A percentile compares a stretch with the other conserved stretches of the same genome.
Conservation (phyloP, 257 asterid genomes). For the Echites panduratus region DNA sequence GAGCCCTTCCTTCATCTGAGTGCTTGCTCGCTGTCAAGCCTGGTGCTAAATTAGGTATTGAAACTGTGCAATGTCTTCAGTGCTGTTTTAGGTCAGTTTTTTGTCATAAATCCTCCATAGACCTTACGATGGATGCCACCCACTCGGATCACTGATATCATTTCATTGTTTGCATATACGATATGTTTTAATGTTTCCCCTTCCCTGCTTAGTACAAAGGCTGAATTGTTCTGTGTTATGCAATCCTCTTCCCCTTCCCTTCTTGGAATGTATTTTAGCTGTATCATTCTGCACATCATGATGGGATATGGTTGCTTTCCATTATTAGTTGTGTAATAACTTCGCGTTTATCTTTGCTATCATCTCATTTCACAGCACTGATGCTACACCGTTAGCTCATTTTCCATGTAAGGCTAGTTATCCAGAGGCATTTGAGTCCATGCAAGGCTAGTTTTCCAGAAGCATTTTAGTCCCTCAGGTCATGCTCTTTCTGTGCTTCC, state of each 20-base stretch:
- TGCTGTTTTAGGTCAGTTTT: background rate
- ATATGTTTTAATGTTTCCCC: background rate
- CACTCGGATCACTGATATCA: background rate
- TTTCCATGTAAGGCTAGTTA: background rate
- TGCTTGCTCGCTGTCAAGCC: constrained; percentile 2
- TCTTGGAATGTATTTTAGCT: background rate
- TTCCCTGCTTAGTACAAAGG: background rate
- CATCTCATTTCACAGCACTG: background rate
- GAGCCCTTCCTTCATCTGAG: background rate
- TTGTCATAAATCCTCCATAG: background rate
- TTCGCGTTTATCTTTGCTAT: background rate
- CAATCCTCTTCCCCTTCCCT: background rate
- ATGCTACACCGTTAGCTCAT: background rate
- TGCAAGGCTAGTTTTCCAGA: too few relatives aligned
- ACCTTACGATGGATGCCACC: background rate
- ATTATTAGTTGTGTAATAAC: too few relatives aligned
- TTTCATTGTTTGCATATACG: background rate
- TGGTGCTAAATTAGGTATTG: background rate
- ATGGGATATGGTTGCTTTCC: background rate
- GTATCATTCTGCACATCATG: background rate
- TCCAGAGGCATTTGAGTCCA: too few relatives aligned
- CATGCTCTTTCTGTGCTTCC: too few relatives aligned
- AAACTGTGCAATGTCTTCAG: constrained; percentile 2
- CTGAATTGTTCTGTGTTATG: background rate
- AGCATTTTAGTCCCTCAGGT: background rate